These are phyloP conservation scores for Globisporangium heterothallicum DNA, from an alignment of 352 stramenopile species.

Conservation along the genomic window DNA sequence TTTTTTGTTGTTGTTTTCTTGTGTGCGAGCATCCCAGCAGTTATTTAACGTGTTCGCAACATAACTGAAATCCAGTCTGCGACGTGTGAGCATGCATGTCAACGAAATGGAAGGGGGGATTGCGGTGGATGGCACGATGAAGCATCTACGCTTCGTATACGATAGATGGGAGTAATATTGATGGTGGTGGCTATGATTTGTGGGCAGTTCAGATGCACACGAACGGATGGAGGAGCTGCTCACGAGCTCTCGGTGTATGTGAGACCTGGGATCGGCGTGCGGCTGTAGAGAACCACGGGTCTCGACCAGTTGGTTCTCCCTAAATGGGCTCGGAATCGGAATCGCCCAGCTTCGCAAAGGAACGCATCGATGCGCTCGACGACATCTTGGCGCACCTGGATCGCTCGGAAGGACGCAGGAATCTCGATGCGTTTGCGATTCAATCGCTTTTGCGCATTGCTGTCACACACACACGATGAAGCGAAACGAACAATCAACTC, in stretches of 20 bases:
- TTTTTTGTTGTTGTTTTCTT: no score
- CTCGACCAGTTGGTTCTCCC: conserved; percentile 83
- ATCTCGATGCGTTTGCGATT: conserved; percentile 42
- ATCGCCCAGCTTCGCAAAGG: conserved; percentile 46
- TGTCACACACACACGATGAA: conserved; percentile 15
- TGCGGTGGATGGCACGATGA: no score
- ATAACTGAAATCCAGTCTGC: no score
- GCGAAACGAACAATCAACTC: no score
- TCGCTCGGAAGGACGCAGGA: conserved; percentile 48
- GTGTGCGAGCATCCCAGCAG: no score
- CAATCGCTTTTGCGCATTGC: conserved; percentile 66
- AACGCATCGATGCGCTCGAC: conserved; percentile 65
- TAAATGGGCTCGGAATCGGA: conserved; percentile 52
- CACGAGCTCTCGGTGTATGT: conserved; percentile 21
- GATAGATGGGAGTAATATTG: no score
- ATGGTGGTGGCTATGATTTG: no score
- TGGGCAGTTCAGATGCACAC: no score
- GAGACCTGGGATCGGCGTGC: conserved; percentile 38
- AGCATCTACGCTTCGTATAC: no score
- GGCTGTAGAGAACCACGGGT: conserved; percentile 67
- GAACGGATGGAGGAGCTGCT: no score
- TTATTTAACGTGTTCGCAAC: no score
- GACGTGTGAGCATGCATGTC: conserved; percentile 8
- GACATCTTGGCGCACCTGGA: conserved; percentile 59
- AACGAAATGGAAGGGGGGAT: no score